These are phyloP conservation scores for Plectosphaerella cucumerina DNA, from an alignment of 2,329 filamentous ascomycete species.

Conservation along the genomic window DNA sequence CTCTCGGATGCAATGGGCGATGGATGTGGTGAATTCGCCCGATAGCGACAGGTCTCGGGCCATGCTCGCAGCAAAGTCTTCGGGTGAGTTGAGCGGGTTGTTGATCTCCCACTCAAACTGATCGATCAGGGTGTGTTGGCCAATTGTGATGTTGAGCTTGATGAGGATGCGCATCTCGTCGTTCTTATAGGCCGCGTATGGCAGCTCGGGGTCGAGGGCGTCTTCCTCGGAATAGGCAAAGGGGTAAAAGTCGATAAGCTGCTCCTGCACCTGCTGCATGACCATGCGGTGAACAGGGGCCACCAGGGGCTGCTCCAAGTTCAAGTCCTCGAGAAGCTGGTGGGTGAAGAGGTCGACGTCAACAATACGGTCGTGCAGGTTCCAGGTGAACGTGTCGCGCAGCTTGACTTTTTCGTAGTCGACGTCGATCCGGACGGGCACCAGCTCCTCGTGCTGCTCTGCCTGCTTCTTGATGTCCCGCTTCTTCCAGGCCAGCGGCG, in stretches of 20 bases:
- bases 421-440: conserved; percentile 87
- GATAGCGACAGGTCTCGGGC: conserved; percentile 83
- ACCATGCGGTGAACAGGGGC: conserved; percentile 41
- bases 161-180: conserved; percentile 97
- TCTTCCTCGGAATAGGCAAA: conserved; percentile 89
- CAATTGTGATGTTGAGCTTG: conserved; percentile 97
- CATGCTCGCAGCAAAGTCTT: conserved; percentile 91
- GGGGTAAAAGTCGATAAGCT: conserved; percentile 89
- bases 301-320: conserved; percentile 51
- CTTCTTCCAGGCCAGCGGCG: conserved; percentile 67
- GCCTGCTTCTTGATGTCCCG: conserved; percentile 82
- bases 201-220: conserved; percentile 80
- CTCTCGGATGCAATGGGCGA: conserved; percentile 95
- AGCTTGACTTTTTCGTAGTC: conserved; percentile 95
- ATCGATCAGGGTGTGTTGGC: conserved; percentile 87
- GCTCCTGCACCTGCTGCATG: conserved; percentile 72
- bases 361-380: conserved; percentile 85
- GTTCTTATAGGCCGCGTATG: conserved; percentile 94
- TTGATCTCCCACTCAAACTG: conserved; percentile 99
- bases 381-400: conserved; percentile 98
- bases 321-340: conserved; percentile 88
- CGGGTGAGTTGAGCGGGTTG: conserved; percentile 86
- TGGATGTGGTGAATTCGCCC: conserved; percentile 94
- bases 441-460: conserved; percentile 85
- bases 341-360: conserved; percentile 78